Conservation (phyloP, 225 moss, liverwort and hornwort species). For the Rhytidiadelphus loreus region DNA sequence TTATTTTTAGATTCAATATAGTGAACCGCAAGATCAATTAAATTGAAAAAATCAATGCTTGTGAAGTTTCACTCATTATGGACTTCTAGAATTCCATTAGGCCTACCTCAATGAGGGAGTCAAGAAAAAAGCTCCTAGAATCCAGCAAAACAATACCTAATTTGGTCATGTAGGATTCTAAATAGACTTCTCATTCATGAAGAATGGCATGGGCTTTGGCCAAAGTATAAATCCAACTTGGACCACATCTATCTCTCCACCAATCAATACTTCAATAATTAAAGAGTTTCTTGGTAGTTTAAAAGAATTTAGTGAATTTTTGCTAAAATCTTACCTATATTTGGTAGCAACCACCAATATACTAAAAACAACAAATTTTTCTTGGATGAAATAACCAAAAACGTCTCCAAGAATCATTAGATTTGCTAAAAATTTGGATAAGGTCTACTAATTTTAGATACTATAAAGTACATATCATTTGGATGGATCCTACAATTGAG, state of each 20-base stretch:
- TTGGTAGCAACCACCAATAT: not conserved
- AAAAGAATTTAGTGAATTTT: not conserved
- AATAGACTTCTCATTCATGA: not conserved
- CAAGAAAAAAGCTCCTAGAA: not conserved
- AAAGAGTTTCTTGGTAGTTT: not conserved
- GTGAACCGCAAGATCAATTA: not conserved
- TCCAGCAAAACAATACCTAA: not conserved
- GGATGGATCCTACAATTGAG: fast-evolving
- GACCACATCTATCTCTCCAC: fast-evolving
- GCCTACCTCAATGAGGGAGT: not conserved
- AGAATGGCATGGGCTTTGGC: not conserved
- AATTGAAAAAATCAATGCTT: not conserved
- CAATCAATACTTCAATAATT: not conserved
- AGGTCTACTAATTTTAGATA: not conserved
- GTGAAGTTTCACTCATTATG: not conserved
- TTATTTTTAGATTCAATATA: not conserved
- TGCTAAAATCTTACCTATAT: not conserved
- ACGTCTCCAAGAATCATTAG: fast-evolving
- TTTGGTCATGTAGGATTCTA: not conserved
- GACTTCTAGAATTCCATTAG: not conserved
- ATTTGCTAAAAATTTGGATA: too few species aligned
- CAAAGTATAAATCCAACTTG: not conserved
- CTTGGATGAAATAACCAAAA: too few species aligned
- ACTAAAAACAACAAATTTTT: fast-evolving
- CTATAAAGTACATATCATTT: not conserved